Conservation (phyloP, 2,329 filamentous ascomycete species). For the Lomentospora prolificans region DNA sequence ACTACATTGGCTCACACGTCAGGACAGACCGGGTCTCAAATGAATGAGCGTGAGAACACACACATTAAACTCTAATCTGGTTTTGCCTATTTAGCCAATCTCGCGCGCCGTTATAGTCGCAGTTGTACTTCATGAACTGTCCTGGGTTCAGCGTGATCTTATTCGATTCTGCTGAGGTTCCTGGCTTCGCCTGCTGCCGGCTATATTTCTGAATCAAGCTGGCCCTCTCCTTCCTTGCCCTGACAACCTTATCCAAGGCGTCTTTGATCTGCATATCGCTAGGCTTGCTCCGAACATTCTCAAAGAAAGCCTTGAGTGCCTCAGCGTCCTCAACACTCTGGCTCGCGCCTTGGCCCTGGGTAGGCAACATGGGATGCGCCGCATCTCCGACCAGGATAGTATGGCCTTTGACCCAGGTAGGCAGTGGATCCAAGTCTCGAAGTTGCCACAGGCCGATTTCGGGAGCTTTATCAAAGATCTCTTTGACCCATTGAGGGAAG, state of each 20-base stretch:
- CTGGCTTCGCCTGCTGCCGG: slow-evolving; percentile 29
- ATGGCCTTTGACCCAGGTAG: slow-evolving; percentile 47
- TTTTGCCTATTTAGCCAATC: slow-evolving; percentile 19
- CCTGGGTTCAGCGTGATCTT: slow-evolving; percentile 24
- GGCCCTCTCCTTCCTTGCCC: slow-evolving; percentile 25
- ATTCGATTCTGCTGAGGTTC: slow-evolving; percentile 20
- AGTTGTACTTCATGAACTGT: slow-evolving; percentile 33
- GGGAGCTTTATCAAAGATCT: slow-evolving; percentile 50
- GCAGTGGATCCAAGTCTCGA: slow-evolving; percentile 49
- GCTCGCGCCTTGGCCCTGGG: slow-evolving; percentile 30
- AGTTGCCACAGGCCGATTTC: slow-evolving; percentile 61
- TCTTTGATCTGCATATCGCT: slow-evolving; percentile 15
- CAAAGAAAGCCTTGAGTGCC: slow-evolving; percentile 21
- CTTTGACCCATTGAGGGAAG: slow-evolving; percentile 51
- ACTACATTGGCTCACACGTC: no score
- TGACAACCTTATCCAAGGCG: slow-evolving; percentile 16
- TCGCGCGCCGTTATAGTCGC: slow-evolving; percentile 23
- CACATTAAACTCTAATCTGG: not conserved
- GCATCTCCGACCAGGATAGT: slow-evolving; percentile 15
- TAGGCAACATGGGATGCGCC: slow-evolving; percentile 23
- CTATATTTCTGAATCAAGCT: slow-evolving; percentile 31
- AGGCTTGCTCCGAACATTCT: slow-evolving; percentile 13
- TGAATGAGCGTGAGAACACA: not conserved
- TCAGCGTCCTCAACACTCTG: slow-evolving; percentile 32
- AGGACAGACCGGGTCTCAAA: no score